These are phyloP conservation scores for Yamadazyma kitorensis DNA, from an alignment of 805 yeast genomes.

Conservation along the genomic window DNA sequence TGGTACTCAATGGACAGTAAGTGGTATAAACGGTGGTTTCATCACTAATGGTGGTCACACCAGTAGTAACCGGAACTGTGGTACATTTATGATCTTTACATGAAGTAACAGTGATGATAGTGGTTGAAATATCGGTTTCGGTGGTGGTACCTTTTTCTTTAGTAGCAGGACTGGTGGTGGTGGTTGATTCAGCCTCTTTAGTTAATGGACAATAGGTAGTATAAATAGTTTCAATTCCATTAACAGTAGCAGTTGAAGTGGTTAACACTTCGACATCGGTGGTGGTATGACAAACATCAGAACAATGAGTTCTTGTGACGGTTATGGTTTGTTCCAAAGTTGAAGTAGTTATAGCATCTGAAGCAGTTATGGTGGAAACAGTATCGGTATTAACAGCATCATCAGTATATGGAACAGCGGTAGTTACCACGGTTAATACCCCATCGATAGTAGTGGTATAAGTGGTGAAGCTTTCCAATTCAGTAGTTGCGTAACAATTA, in stretches of 20 bases:
- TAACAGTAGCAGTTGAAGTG: conserved; percentile 29
- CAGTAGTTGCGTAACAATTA: conserved; percentile 34
- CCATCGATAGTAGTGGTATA: conserved; percentile 39
- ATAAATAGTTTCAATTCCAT: conserved; percentile 33
- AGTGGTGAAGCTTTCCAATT: conserved; percentile 28
- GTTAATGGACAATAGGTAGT: conserved; percentile 34
- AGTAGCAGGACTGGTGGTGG: conserved; percentile 9
- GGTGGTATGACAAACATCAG: conserved; percentile 12
- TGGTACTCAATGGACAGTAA: conserved; percentile 15
- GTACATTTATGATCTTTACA: conserved; percentile 33
- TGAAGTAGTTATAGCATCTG: conserved; percentile 9
- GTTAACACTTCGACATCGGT: conserved; percentile 19
- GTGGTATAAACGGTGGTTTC: conserved; percentile 22
- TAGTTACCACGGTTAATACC: conserved; percentile 35
- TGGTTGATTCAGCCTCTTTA: conserved; percentile 6
- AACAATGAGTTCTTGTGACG: conserved; percentile 15
- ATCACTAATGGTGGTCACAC: conserved; percentile 22
- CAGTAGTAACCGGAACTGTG: conserved; percentile 29
- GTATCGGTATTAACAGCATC: conserved; percentile 9
- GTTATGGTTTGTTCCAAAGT: conserved; percentile 12
- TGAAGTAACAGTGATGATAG: conserved; percentile 36
- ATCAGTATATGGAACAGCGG: conserved; percentile 24
- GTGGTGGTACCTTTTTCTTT: conserved; percentile 10
- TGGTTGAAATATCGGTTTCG: conserved; percentile 19
- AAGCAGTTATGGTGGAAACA: conserved; percentile 16